These are phyloP conservation scores for Talaromyces marneffei DNA, from an alignment of 2,329 filamentous ascomycete species.

Conservation along the genomic window DNA sequence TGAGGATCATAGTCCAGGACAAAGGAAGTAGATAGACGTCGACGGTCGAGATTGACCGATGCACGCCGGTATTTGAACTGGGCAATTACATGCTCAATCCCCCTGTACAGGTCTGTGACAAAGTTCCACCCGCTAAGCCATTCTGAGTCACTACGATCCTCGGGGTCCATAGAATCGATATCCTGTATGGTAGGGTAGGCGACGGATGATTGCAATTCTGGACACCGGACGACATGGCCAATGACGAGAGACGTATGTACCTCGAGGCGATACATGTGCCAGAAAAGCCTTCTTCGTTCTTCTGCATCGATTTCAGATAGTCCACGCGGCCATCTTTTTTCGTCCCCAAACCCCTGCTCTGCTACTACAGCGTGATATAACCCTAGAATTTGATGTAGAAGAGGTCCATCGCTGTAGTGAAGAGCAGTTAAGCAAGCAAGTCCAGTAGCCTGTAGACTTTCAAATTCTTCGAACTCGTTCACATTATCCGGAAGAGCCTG, in stretches of 20 bases:
- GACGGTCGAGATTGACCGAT: background rate
- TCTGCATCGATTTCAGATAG: background rate
- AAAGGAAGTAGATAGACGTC: slow-evolving; percentile 2
- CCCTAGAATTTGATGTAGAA: slow-evolving; percentile 3
- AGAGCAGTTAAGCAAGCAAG: slow-evolving; percentile 2
- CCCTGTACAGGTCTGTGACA: slow-evolving; percentile 5
- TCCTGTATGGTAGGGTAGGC: slow-evolving; percentile 6
- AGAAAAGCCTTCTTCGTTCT: slow-evolving; percentile 3
- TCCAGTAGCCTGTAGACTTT: slow-evolving; percentile 4
- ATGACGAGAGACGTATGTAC: slow-evolving; percentile 4
- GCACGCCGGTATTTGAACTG: slow-evolving; percentile 5
- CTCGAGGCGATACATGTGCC: slow-evolving; percentile 9
- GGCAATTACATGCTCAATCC: slow-evolving; percentile 5
- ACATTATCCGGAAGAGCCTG: background rate
- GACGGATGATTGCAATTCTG: slow-evolving; percentile 5
- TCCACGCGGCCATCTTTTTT: slow-evolving; percentile 3
- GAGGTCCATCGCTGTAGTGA: slow-evolving; percentile 3
- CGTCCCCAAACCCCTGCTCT: slow-evolving; percentile 1
- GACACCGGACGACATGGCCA: slow-evolving; percentile 6
- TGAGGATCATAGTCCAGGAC: slow-evolving; percentile 6
- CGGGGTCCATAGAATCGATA: background rate
- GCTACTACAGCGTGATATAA: slow-evolving; percentile 5
- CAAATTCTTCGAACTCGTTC: background rate
- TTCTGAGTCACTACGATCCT: background rate
- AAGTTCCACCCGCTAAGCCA: slow-evolving; percentile 8